Evolutionary conservation across 306 rosid genomes (phyloP).

Genomic region (Pyrus communis): DNA sequence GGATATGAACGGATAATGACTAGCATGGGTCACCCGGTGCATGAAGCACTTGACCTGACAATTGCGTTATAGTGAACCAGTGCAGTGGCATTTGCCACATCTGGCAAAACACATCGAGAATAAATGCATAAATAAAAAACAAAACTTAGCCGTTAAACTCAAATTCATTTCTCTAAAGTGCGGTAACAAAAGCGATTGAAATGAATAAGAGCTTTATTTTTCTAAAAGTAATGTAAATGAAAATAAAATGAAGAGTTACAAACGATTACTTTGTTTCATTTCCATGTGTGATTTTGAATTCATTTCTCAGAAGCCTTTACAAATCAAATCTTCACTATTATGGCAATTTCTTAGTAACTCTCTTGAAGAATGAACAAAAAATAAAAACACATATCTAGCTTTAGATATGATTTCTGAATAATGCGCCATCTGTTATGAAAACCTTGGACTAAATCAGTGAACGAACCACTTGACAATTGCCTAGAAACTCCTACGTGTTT

Average conservation of each 20-base stretch:
- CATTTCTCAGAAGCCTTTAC: not conserved
- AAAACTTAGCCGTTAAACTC: not conserved
- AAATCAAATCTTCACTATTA: not conserved
- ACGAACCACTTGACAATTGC: not conserved
- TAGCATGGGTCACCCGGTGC: not conserved
- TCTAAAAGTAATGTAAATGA: not conserved
- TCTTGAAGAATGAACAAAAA: not conserved
- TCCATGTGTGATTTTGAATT: not conserved
- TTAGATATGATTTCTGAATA: not conserved
- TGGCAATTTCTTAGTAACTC: not conserved
- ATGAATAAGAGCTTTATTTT: not conserved
- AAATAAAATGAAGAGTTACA: not conserved
- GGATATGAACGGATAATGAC: constrained; percentile 1
- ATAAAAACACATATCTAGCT: not conserved
- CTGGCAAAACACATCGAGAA: constrained; percentile 7
- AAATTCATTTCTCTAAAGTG: not conserved
- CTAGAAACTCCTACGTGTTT: not conserved
- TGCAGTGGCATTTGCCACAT: not conserved
- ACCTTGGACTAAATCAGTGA: not conserved
- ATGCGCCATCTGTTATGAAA: not conserved
- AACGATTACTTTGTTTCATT: not conserved
- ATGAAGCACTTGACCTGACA: not conserved
- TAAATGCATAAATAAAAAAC: not conserved
- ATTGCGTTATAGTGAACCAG: not conserved
- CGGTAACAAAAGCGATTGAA: not conserved